These are phyloP conservation scores for Fragaria nilgerrensis DNA, from an alignment of 306 rosid species.

Conservation along the genomic window DNA sequence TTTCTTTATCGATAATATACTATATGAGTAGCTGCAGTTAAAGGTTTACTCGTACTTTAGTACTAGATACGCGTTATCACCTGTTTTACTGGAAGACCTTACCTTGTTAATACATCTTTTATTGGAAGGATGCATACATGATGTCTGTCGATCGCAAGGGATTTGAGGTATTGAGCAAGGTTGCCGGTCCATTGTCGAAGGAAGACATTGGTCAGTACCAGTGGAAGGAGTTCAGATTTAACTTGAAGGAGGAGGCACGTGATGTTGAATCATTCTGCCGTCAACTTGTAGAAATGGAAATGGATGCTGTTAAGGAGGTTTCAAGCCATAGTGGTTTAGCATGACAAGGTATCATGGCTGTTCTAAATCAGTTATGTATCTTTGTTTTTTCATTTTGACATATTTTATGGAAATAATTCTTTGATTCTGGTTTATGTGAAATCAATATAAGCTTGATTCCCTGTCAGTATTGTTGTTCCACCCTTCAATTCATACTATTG, in stretches of 20 bases:
- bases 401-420: not conserved
- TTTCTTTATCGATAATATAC: not conserved
- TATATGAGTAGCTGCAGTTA: not conserved
- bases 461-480: not conserved
- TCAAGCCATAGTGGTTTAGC: constrained; percentile 65
- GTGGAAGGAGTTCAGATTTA: constrained; percentile 74
- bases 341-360: constrained; percentile 6
- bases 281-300: constrained; percentile 82
- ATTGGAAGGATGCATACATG: constrained; percentile 64
- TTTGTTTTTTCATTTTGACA: not conserved
- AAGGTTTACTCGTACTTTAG: not conserved
- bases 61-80: not conserved
- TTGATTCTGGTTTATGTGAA: not conserved
- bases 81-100: not conserved
- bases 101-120: not conserved
- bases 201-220: constrained; percentile 48
- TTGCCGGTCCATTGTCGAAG: constrained; percentile 39
- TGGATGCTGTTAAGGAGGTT: constrained; percentile 59
- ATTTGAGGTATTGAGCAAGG: constrained; percentile 68
- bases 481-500: not conserved
- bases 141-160: constrained; percentile 73
- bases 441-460: not conserved
- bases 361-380: not conserved
- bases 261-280: constrained; percentile 62
- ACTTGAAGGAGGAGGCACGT: constrained; percentile 56